Base-by-base conservation (phyloP, 140 eudicot species). In the Senecio squalidus region DNA sequence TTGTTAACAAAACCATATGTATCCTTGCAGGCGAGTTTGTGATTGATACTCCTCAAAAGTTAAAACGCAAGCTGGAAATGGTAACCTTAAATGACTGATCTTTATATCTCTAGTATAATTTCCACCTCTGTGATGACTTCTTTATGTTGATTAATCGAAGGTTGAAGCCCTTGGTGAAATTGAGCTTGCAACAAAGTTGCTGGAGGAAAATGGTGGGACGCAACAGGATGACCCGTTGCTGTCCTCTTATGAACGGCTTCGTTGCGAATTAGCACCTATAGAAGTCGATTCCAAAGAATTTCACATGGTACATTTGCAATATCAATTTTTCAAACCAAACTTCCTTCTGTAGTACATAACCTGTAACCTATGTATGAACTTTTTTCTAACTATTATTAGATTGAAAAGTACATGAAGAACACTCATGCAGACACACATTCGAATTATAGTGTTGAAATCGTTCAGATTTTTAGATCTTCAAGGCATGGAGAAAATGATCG, bases 161-260 rank as follows among this genome's bases (percentile, higher is more conserved):
- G 98, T 92, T 71, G 98, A 87, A 76, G 93, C 98, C 58, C 81
- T 87, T 6, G 96, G 95, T 49, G 96, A 92, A 70, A 92, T 92
- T 74, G 96, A 84, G 83, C 80, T 92, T 31, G 96, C 96, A 43
- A 84, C 94, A 67, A 92, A 92, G 76, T 79, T 92, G 76, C 71
- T 87, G 65, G 80, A 71, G 60, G 95, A 84, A 28, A 77, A 62
- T 78, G 80, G 44, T 28, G 93, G 76, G 53, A 62, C 46, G 66
- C 65, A n/a, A 39, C 84, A 79, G 83, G 83, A 82, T 57, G 98
- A 92, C 75, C 98, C 95, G 6, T 60, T 92, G 68, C 77, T 70
- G 66, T 63, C 82, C 61, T 85, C 76, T 28, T 92, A 87, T 71
- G 61, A 74, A 65, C 84, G 85, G 46, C 98, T 92, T 62, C 74